Conservation (phyloP, 2,329 filamentous ascomycete genomes). For the Juglanconis oblonga region DNA sequence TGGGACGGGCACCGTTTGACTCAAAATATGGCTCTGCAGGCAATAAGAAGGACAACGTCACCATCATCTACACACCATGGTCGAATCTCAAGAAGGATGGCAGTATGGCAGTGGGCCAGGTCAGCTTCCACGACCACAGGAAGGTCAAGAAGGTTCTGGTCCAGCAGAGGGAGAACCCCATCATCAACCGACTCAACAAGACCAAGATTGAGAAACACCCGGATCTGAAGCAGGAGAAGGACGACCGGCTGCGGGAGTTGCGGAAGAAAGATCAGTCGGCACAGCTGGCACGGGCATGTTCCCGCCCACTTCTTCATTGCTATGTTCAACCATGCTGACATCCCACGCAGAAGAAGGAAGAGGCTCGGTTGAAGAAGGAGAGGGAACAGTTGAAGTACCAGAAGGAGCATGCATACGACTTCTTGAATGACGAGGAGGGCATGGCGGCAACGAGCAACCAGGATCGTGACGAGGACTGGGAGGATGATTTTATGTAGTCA, state of each 20-base stretch:
- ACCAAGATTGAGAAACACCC: constrained; percentile 87
- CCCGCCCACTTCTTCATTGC: not conserved
- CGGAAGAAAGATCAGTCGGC: constrained; percentile 68
- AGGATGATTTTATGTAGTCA: constrained; percentile 88
- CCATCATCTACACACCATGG: constrained; percentile 94
- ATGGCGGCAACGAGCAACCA: constrained; percentile 80
- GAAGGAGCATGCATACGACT: constrained; percentile 97
- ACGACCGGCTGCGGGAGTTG: constrained; percentile 69
- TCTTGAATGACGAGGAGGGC: constrained; percentile 80
- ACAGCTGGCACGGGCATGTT: constrained; percentile 58
- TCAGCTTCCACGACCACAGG: constrained; percentile 87
- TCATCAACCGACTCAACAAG: constrained; percentile 98
- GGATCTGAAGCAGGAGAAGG: constrained; percentile 78
- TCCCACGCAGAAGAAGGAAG: constrained; percentile 66
- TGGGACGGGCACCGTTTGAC: not conserved
- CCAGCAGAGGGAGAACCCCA: constrained; percentile 75
- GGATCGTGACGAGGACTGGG: constrained; percentile 71
- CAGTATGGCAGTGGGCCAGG: constrained; percentile 92
- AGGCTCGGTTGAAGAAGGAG: constrained; percentile 70
- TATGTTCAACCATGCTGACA: constrained; percentile 1
- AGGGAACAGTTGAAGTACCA: constrained; percentile 87
- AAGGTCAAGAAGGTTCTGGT: constrained; percentile 83
- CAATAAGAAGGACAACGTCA: constrained; percentile 98
- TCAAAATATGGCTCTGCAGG: constrained; percentile 45
- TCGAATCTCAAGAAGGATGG: constrained; percentile 94